Base-by-base conservation (phyloP, 139 green algal genomes). In the Monoraphidium neglectum region DNA sequence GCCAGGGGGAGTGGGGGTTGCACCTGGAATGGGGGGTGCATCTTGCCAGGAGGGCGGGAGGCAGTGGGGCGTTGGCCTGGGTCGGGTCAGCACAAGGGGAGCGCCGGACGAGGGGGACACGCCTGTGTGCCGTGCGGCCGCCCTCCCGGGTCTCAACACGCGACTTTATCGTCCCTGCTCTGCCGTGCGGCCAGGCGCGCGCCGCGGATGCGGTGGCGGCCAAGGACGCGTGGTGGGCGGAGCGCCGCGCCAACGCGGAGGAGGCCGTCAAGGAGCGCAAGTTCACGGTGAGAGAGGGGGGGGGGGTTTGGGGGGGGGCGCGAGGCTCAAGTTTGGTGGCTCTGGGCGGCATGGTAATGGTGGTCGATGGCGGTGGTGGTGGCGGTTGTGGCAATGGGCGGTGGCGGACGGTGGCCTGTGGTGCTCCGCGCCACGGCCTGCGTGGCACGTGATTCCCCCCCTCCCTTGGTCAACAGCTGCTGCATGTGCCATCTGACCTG, bases 191-290 rank as follows among this genome's bases (percentile, higher is more conserved):
- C 18, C 51, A 32, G 46, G 72, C 71, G 65, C 74, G 74, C 38
- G 74, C 74, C 0, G 30, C 32, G 32, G 74, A 80, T 63, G 74
- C 74, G 3, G 74, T 74, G n/a, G 26, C 36, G 2, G 46, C 68
- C 24, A 80, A 80, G 74, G 37, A 38, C 49, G 47, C 46, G 35
- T 80, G 74, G 74, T 80, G 74, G 74, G 65, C 74, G 24, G 51
- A 49, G 49, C 64, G 74, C 35, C 36, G 65, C 5, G 74, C 60
- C 15, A 49, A 24, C 36, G 74, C 74, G 1, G 36, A n/a, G 49
- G 64, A 80, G 74, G 74, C 40, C 43, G 62, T 74, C 65, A 74
- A 74, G 64, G 74, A 80, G 51, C 70, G 70, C 28, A 26, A 71
- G 61, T 78, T 78, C 61, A 66, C 68, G 70, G 70, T 77, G 49